Conservation (phyloP, 1,284 basidiomycete genomes). For the Pyrrhoderma lamaoense region DNA sequence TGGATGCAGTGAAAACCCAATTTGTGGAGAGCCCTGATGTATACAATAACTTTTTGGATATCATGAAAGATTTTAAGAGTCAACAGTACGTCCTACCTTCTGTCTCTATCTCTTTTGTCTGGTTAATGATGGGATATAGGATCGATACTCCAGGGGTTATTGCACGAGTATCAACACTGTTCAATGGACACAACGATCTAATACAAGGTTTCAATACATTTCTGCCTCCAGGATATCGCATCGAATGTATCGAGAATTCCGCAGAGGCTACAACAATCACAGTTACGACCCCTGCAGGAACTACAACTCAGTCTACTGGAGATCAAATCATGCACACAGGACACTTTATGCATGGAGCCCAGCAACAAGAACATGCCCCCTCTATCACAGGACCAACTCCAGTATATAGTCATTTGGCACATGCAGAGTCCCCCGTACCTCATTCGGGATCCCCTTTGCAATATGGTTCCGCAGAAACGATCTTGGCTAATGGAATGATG, state of each 20-base stretch:
- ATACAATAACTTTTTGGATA: slow-evolving; percentile 96
- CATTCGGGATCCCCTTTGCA: slow-evolving; percentile 23
- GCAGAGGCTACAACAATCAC: slow-evolving; percentile 79
- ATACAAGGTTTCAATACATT: slow-evolving; percentile 99
- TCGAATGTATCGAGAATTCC: slow-evolving; percentile 82
- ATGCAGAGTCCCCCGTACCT: slow-evolving; percentile 21
- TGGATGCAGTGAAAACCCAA: slow-evolving; percentile 94
- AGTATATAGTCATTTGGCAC: slow-evolving; percentile 16
- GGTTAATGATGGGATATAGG: slow-evolving; percentile 35
- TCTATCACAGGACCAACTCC: slow-evolving; percentile 11
- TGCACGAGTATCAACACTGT: slow-evolving; percentile 91
- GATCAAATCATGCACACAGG: slow-evolving; percentile 24
- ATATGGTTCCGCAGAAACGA: slow-evolving; percentile 24
- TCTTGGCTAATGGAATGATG: slow-evolving; percentile 19
- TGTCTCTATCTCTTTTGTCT: slow-evolving; percentile 5
- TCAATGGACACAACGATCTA: slow-evolving; percentile 87
- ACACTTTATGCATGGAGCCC: neutral
- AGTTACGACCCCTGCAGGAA: slow-evolving; percentile 90
- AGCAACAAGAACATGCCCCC: slow-evolving; percentile 18
- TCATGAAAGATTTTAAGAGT: slow-evolving; percentile 99
- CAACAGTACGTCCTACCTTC: slow-evolving; percentile 61
- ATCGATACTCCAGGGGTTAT: slow-evolving; percentile 99
- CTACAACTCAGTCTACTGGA: slow-evolving; percentile 50
- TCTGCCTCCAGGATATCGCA: slow-evolving; percentile 92
- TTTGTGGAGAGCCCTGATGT: slow-evolving; percentile 92